Conservation (phyloP, 2,329 filamentous ascomycete genomes). For the Trichoderma sp. region DNA sequence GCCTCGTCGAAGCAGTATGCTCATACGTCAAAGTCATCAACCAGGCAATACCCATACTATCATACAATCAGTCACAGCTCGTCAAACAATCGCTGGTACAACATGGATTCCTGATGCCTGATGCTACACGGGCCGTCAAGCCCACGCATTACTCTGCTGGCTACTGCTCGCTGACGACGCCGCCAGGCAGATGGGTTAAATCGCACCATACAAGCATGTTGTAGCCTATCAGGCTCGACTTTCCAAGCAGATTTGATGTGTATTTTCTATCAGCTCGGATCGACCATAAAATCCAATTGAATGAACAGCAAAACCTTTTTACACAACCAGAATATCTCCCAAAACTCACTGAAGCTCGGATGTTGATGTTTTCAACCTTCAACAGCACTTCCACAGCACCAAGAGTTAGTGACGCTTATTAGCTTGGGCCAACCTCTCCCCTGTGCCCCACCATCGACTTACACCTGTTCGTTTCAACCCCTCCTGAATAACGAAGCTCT, state of each 20-base stretch:
- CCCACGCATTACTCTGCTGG: background rate
- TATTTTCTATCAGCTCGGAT: too few species aligned
- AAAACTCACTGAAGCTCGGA: background rate
- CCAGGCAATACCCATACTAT: background rate
- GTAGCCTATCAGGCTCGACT: background rate
- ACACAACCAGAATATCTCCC: background rate
- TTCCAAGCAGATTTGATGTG: too few species aligned
- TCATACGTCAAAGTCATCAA: background rate
- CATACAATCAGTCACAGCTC: background rate
- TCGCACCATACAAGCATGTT: background rate
- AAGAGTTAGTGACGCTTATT: slow-evolving; percentile 7
- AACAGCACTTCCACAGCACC: background rate
- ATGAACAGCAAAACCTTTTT: background rate
- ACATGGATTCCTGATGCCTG: slow-evolving; percentile 6
- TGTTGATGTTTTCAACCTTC: background rate
- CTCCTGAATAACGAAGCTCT: slow-evolving; percentile 19
- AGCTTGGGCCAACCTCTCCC: slow-evolving; percentile 14
- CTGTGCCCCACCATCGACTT: slow-evolving; percentile 24
- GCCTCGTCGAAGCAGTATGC: too few species aligned
- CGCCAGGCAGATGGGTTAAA: slow-evolving; percentile 3
- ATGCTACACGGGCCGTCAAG: background rate
- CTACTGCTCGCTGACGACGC: background rate
- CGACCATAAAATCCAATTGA: too few species aligned
- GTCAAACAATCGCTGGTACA: background rate
- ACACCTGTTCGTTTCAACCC: slow-evolving; percentile 23